phyloP scores from a whole-genome alignment of 768 basidiomycete species.

The Boletus reticulatus region DNA sequence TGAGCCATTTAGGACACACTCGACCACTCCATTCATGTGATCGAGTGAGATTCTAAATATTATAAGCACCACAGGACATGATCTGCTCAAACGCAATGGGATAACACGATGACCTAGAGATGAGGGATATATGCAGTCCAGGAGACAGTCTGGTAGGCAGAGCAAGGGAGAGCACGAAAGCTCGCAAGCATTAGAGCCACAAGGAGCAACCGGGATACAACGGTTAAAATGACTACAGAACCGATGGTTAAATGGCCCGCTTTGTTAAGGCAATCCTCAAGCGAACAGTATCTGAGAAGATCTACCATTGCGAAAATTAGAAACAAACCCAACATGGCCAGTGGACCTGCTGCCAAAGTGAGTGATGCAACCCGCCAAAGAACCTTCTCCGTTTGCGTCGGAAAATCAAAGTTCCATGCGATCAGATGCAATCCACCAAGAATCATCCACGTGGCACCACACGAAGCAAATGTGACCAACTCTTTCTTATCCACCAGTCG shows the following conservation, averaged over 20 bases:
- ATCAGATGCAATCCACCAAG: neutral
- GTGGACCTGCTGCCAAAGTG: neutral
- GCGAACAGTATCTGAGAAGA: too few relatives aligned
- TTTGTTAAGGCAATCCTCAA: too few relatives aligned
- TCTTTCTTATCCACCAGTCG: too few relatives aligned
- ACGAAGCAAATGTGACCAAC: too few relatives aligned
- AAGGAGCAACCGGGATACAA: neutral
- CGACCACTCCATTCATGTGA: too few relatives aligned
- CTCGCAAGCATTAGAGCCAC: slow-evolving; percentile 1
- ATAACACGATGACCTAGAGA: neutral
- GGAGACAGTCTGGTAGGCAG: neutral
- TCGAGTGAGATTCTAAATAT: too few relatives aligned
- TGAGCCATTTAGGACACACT: too few relatives aligned
- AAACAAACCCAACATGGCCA: too few relatives aligned
- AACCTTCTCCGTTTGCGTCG: neutral
- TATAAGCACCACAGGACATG: too few relatives aligned
- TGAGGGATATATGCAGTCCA: slow-evolving; percentile 4
- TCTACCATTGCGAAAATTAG: too few relatives aligned
- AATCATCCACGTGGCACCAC: neutral
- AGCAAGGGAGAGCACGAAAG: neutral
- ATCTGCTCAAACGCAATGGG: too few relatives aligned
- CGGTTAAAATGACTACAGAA: neutral
- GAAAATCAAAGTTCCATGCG: neutral
- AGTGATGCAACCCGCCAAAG: neutral
- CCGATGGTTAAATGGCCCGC: too few relatives aligned